Evolutionary conservation across 1,284 basidiomycete genomes (phyloP).

Genomic region (Puccinia horiana): DNA sequence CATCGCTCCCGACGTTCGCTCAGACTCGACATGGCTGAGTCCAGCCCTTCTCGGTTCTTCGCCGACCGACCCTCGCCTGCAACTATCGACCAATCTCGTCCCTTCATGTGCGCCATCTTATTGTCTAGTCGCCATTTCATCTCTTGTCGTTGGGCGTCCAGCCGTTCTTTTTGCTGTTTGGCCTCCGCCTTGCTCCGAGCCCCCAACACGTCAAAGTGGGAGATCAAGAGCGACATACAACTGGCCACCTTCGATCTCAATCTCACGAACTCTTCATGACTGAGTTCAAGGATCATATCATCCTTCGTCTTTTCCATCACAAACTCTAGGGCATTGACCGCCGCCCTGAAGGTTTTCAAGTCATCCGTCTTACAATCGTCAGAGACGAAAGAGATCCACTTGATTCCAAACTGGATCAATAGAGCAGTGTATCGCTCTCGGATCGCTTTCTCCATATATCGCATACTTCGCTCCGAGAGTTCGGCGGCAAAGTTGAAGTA

Average conservation of each 20-base stretch:
- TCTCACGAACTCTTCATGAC: constrained; percentile 82
- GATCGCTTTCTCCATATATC: constrained; percentile 76
- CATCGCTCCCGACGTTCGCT: constrained; percentile 44
- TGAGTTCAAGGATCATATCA: constrained; percentile 85
- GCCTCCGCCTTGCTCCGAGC: constrained; percentile 85
- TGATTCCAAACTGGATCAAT: constrained; percentile 83
- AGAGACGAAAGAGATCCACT: constrained; percentile 98
- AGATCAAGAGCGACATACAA: constrained; percentile 93
- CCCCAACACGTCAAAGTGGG: constrained; percentile 96
- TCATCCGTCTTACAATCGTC: constrained; percentile 97
- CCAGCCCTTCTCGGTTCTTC: constrained; percentile 39
- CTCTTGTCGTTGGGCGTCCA: constrained; percentile 64
- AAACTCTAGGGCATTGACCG: constrained; percentile 92
- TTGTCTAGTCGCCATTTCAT: constrained; percentile 61
- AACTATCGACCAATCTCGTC: constrained; percentile 63
- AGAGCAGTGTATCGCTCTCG: constrained; percentile 76
- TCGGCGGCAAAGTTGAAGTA: constrained; percentile 98
- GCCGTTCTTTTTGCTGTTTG: constrained; percentile 69
- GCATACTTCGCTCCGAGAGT: constrained; percentile 82
- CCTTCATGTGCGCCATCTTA: constrained; percentile 60
- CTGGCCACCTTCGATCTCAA: constrained; percentile 87
- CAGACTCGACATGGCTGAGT: constrained; percentile 51
- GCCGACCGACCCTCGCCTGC: constrained; percentile 60
- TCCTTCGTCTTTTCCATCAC: constrained; percentile 84
- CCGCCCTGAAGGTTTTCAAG: constrained; percentile 96